Evolutionary conservation across 495 filamentous ascomycete species (phyloP), one percentile per base, ranked within the genome.

Genomic region (Evernia prunastri): DNA sequence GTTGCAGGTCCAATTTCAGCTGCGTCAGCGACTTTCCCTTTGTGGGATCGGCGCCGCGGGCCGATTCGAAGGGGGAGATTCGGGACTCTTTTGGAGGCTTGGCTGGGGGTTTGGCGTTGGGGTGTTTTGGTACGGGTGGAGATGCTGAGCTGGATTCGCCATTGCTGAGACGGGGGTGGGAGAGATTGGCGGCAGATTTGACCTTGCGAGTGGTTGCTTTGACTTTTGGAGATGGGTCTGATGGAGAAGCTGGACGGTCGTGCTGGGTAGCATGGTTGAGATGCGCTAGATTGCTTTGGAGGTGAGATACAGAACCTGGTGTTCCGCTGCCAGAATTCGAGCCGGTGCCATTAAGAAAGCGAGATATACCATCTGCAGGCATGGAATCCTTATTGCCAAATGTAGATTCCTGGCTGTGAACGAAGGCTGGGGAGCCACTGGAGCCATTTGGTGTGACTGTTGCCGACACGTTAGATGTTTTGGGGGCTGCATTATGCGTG

Each of bases 291-390:
- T 60, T 68, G 4, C 59, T 29, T 18, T 68, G 66, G 0, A 70
- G 66, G 6, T 72, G 68, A 23, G 63, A 63, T 18, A 70, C 56
- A 9, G 69, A 71, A 31, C 58, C 62, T 12, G 69, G 66, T 31
- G 66, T 70, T 25, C 53, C 66, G 60, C 59, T 72, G 31, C 61
- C 63, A 9, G 63, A 66, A 8, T 56, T 63, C 5, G 70, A 66
- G 36, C 63, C 61, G 1, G 56, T 60, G 37, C 47, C 56, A 36
- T 42, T 51, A 20, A 71, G 63, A 56, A 71, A 71, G 42, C 69
- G 67, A 31, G 69, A 71, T 42, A 71, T 67, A 47, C 69, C 69
- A 39, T 71, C 64, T 36, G 65, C 27, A 31, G 65, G 68, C 66
- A 72, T 70, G 25, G 62, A 65, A 27, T 61, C 66, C 9, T 69